Conservation (phyloP, 1,139 yeast species). For the Casaregolazyma lundiana region DNA sequence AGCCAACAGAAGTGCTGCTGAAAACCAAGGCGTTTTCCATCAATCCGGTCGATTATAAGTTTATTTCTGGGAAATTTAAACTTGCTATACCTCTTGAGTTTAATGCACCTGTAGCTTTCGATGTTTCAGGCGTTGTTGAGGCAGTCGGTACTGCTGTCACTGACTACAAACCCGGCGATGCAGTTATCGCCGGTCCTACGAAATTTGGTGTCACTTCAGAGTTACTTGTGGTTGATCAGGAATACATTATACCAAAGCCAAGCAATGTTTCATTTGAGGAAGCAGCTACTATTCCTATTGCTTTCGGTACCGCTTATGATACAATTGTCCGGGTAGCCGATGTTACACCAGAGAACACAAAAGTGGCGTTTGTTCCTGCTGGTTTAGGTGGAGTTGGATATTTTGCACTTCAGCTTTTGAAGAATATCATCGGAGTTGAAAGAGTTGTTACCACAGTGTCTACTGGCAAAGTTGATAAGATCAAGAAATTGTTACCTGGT, state of each 20-base stretch:
- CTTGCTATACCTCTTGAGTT: conserved; percentile 35
- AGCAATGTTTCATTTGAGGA: conserved; percentile 8
- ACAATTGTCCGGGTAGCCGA: neutral
- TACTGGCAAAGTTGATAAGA: conserved; percentile 11
- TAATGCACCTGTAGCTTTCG: conserved; percentile 41
- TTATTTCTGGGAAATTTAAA: neutral
- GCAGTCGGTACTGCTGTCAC: conserved; percentile 53
- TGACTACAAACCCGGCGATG: conserved; percentile 50
- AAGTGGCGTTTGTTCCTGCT: conserved; percentile 13
- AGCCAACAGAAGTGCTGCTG: conserved; percentile 46
- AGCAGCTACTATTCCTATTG: conserved; percentile 14
- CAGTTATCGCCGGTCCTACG: conserved; percentile 33
- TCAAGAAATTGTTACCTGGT: conserved; percentile 10
- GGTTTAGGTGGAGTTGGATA: conserved; percentile 13
- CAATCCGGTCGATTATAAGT: conserved; percentile 75
- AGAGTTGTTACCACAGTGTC: conserved; percentile 13
- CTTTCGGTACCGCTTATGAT: conserved; percentile 5
- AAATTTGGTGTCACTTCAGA: neutral
- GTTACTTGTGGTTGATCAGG: neutral
- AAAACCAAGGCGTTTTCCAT: conserved; percentile 57
- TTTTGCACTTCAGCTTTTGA: conserved; percentile 10
- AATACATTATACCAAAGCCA: neutral
- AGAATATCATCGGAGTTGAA: conserved; percentile 9
- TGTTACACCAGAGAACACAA: neutral
- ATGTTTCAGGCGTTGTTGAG: conserved; percentile 52